phyloP scores from a whole-genome alignment of 257 asterid genomes.

The Perilla frutescens region DNA sequence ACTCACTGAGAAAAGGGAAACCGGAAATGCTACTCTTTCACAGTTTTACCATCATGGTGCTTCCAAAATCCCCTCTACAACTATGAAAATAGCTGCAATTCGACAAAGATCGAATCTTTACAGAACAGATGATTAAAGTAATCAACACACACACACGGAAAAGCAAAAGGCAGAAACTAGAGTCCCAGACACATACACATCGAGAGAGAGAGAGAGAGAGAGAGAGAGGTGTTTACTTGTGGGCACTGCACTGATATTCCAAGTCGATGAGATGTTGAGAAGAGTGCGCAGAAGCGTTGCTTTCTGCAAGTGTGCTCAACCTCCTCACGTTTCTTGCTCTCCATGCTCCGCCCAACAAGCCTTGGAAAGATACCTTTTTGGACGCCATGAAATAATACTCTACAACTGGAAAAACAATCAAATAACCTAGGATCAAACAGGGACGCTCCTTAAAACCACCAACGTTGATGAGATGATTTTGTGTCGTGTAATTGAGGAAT shows the following conservation, averaged over 20 bases:
- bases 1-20: not conserved
- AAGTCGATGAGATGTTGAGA: slow-evolving; percentile 74
- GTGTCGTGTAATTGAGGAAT: not conserved
- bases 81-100: not conserved
- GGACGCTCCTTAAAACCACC: not conserved
- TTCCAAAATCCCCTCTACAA: not conserved
- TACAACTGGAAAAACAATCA: not conserved
- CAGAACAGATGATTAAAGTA: not conserved
- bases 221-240: slow-evolving; percentile 57
- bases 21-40: not conserved
- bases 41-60: not conserved
- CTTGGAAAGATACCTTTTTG: slow-evolving; percentile 45
- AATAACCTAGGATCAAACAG: not conserved
- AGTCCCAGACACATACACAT: not conserved
- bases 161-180: not conserved
- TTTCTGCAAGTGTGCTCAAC: slow-evolving; percentile 57
- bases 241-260: slow-evolving; percentile 81
- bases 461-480: not conserved
- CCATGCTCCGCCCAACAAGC: slow-evolving; percentile 48
- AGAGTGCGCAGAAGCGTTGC: slow-evolving; percentile 45
- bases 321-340: slow-evolving; percentile 48
- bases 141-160: not conserved
- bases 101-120: not conserved
- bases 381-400: slow-evolving; percentile 46
- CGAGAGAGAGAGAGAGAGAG: slow-evolving; percentile 14